Percentiles rank a stretch among this genome's conserved stretches.
These are phyloP conservation scores for Ophiostoma angusticollis DNA, from an alignment of 2,329 filamentous ascomycete species.

Conservation along the genomic window DNA sequence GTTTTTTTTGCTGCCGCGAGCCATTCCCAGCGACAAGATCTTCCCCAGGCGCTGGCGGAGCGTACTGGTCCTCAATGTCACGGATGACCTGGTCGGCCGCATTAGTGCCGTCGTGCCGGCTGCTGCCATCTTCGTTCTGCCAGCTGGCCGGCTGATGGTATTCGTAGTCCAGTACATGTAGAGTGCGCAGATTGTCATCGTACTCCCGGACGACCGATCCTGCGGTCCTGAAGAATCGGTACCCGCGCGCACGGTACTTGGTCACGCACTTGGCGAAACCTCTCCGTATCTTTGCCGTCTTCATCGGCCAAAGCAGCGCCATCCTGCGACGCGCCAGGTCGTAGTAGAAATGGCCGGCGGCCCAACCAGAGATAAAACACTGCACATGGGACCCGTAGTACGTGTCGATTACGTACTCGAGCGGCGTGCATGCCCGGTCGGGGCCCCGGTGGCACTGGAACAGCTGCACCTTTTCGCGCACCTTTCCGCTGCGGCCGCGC, in stretches of 20 bases:
- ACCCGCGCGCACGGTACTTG: slow-evolving; percentile 10
- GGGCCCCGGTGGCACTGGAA: slow-evolving; percentile 6
- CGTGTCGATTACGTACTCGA: slow-evolving; percentile 9
- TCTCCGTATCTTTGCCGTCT: too few species aligned
- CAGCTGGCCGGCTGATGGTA: too few species aligned
- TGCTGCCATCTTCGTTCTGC: too few species aligned
- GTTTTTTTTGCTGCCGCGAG: too few species aligned
- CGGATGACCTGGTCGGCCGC: too few species aligned
- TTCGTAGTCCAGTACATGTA: too few species aligned
- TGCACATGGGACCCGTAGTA: slow-evolving; percentile 12
- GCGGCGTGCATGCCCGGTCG: background rate
- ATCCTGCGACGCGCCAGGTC: slow-evolving; percentile 1
- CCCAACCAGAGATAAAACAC: slow-evolving; percentile 11
- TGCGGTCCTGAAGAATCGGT: background rate
- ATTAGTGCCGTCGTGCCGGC: too few species aligned
- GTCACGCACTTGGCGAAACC: background rate
- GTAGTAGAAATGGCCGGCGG: slow-evolving; percentile 9
- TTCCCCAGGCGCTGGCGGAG: too few species aligned
- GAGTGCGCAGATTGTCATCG: background rate
- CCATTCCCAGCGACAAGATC: too few species aligned
- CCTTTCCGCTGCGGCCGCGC: background rate
- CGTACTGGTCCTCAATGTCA: too few species aligned
- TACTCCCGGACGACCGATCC: background rate
- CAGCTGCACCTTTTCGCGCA: slow-evolving; percentile 10
- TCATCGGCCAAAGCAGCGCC: background rate